These are phyloP conservation scores for Climacium dendroides DNA, from an alignment of 225 moss, liverwort and hornwort species.

Conservation along the genomic window DNA sequence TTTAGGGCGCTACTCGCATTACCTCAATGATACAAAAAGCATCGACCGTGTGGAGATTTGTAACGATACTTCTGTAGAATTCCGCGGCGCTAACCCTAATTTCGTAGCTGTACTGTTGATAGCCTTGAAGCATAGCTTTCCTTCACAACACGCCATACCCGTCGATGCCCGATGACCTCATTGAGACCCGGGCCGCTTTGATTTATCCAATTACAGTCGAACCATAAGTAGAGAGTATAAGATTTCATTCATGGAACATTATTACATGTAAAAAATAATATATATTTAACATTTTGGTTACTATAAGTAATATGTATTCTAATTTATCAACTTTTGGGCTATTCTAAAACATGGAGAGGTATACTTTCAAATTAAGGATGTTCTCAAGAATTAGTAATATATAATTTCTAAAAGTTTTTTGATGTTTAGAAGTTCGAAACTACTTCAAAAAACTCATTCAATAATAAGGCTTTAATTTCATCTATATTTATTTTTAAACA, in stretches of 20 bases:
- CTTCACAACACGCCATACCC: not conserved
- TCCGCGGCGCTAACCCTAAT: not conserved
- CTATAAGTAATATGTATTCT: not conserved
- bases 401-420: not conserved
- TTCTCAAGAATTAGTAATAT: not conserved
- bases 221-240: no score
- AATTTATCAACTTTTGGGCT: not conserved
- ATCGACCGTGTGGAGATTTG: not conserved
- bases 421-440: not conserved
- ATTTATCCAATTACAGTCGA: not conserved
- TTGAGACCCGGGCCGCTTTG: not conserved
- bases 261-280: no score
- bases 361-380: not conserved
- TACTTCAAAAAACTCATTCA: not conserved
- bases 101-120: no score
- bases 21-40: not conserved
- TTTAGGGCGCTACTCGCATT: not conserved
- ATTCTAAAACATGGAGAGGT: not conserved
- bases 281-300: no score
- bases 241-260: no score
- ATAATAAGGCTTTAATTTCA: not conserved
- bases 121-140: no score
- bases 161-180: not conserved
- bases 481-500: not conserved
- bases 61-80: not conserved